These are phyloP conservation scores for Blumeriella jaapii DNA, from an alignment of 2,329 filamentous ascomycete genomes.

Conservation along the genomic window DNA sequence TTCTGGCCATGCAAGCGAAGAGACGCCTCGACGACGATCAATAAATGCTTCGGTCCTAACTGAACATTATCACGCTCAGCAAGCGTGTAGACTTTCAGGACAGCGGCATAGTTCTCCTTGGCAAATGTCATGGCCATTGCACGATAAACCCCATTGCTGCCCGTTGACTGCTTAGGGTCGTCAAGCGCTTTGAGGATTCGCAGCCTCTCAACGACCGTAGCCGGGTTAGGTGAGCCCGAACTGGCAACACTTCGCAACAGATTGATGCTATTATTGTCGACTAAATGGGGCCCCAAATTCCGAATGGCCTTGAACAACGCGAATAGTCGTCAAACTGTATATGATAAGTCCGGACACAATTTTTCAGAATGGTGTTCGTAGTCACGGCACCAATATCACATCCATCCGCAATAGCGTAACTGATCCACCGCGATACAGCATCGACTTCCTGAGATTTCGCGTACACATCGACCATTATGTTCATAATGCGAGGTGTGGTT, in stretches of 20 bases:
- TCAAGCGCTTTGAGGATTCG: background rate
- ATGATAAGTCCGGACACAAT: slow-evolving; percentile 17
- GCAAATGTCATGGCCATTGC: slow-evolving; percentile 16
- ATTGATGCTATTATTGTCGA: background rate
- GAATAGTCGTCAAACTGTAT: slow-evolving; percentile 19
- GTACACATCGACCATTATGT: slow-evolving; percentile 24
- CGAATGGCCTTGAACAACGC: slow-evolving; percentile 15
- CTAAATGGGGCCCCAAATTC: background rate
- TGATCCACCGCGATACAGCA: slow-evolving; percentile 22
- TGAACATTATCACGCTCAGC: slow-evolving; percentile 12
- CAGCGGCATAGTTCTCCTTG: slow-evolving; percentile 11
- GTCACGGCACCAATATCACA: slow-evolving; percentile 16
- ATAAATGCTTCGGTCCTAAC: slow-evolving; percentile 13
- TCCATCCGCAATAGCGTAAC: slow-evolving; percentile 15
- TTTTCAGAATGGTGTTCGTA: slow-evolving; percentile 23
- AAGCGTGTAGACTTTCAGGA: slow-evolving; percentile 19
- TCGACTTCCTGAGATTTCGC: slow-evolving; percentile 20
- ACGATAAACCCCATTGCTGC: slow-evolving; percentile 8
- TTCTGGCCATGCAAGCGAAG: slow-evolving; percentile 11
- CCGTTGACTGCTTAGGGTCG: background rate
- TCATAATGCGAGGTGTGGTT: slow-evolving; percentile 21
- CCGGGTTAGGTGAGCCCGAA: background rate
- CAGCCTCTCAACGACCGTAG: background rate
- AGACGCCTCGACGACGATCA: slow-evolving; percentile 21
- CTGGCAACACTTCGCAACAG: slow-evolving; percentile 1